Evolutionary conservation across 2,329 filamentous ascomycete genomes (phyloP), one percentile per base, ranked within the genome.

Genomic region (Botrytis deweyae): DNA sequence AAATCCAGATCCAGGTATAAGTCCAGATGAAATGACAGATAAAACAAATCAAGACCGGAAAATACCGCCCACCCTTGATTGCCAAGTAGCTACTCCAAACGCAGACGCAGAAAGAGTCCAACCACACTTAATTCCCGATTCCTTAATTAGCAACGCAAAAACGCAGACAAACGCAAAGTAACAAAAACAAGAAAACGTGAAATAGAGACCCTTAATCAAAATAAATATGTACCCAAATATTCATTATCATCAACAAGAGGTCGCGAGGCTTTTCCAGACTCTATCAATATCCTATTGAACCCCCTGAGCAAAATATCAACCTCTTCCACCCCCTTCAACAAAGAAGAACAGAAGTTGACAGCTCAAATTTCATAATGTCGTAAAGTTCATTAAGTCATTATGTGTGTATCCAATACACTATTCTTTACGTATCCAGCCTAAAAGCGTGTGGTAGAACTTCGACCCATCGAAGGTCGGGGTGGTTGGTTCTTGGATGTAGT

Each of bases 401-500:
- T 70, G 66, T 61, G 61, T 52, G 73, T 63, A 72, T 72, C 22
- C 74, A 73, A 74, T 36, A 74, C 75, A 72, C 74, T 70, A 71
- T 71, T 72, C 38, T 73, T 72, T 12, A 36, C 62, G 66, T 64
- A 68, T 38, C 66, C 76, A 62, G 46, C 68, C 76, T 78, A 81
- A 73, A 81, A 81, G 52, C 78, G 79, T 72, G 80, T 78, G 59
- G 80, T 81, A 42, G 79, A 81, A 75, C 77, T 81, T 66, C 80
- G 77, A n/a, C 77, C 76, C 49, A 81, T 71, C 4, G 73, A 49
- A n/a, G 78, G 76, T 76, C 80, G 76, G 22, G 76, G 70, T 49
- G 63, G 72, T 55, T 75, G 74, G 18, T 74, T 64, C 64, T 79
- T 80, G 38, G 78, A 76, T 38, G 76, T 77, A 42, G 70, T 77